Conservation (phyloP, 2,329 filamentous ascomycete species). For the Microdochium trichocladiopsis region DNA sequence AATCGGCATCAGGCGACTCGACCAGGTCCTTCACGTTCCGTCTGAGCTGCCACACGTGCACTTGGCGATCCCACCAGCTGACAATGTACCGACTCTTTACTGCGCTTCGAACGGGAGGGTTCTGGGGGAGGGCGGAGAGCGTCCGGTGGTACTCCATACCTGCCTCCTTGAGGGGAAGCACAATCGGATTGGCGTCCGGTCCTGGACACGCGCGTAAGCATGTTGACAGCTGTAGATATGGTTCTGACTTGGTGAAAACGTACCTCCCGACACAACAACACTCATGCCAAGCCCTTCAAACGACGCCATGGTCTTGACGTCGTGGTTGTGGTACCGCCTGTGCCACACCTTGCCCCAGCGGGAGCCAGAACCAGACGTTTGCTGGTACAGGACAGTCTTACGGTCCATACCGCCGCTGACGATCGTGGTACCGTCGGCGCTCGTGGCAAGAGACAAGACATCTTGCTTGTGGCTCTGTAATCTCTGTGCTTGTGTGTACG, state of each 20-base stretch:
- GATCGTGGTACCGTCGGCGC: slow-evolving; percentile 71
- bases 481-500: slow-evolving; percentile 80
- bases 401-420: slow-evolving; percentile 90
- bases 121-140: slow-evolving; percentile 78
- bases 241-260: slow-evolving; percentile 15
- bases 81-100: slow-evolving; percentile 68
- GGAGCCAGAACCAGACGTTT: slow-evolving; percentile 48
- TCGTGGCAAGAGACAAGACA: slow-evolving; percentile 79
- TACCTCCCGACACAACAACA: slow-evolving; percentile 86
- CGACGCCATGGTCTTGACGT: slow-evolving; percentile 89
- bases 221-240: neutral
- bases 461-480: slow-evolving; percentile 86
- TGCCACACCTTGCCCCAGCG: slow-evolving; percentile 86
- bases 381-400: slow-evolving; percentile 75
- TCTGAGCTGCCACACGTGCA: slow-evolving; percentile 69
- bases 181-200: slow-evolving; percentile 75
- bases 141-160: slow-evolving; percentile 75
- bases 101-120: slow-evolving; percentile 66
- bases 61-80: slow-evolving; percentile 87
- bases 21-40: slow-evolving; percentile 39
- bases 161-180: slow-evolving; percentile 72
- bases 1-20: slow-evolving; percentile 28
- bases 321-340: slow-evolving; percentile 81
- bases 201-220: slow-evolving; percentile 43
- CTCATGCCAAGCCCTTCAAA: slow-evolving; percentile 82